Evolutionary conservation across 352 stramenopile genomes (phyloP), one percentile per base, ranked within the genome.

Genomic region (Phytophthora cryptogea): DNA sequence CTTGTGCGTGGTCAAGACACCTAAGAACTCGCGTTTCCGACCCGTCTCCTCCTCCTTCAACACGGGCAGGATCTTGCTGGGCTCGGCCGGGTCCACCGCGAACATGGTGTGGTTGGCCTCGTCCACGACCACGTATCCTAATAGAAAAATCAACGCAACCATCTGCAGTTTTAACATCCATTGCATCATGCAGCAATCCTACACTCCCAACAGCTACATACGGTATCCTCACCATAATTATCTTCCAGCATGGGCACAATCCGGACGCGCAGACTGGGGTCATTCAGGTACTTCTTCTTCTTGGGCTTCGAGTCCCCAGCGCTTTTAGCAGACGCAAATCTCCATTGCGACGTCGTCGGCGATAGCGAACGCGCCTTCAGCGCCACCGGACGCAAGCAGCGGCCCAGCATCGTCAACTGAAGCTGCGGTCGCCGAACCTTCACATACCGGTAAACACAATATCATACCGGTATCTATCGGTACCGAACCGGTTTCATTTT

Each of bases 1-100:
- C 56, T 97, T 96, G 78, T 98, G 94, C 2, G 94, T 98, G 17
- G 91, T 98, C 28, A 98, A 73, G 32, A 98, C 95, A 4, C 79
- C 86, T 11, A 92, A 68, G 39, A 94, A 92, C 51, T 86, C 67
- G 28, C 86, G 83, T 37, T 90, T 87, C 45, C 70, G 74, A 23
- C 59, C 66, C 3, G 67, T 65, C 30, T 90, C 80, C 47, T 94
- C 83, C 61, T 94, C 83, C 51, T 82, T 70, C 17, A 94, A 54
- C 30, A 91, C 81, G 0, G 76, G 46, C 31, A 92, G 28, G 55
- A 94, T 89, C 62, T 76, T 73, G 37, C 69, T 59, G 1, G 80
- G 68, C 55, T 94, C 81, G 0, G 81, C 86, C 9, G 82, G 83
- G 42, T 94, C 86, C 35, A 94, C 75, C 1, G 81, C 71, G 46